A percentile compares a stretch with the other conserved stretches of the same genome.
These are phyloP conservation scores for Fraxinus ornus DNA, from an alignment of 305 asterid species.

Conservation along the genomic window DNA sequence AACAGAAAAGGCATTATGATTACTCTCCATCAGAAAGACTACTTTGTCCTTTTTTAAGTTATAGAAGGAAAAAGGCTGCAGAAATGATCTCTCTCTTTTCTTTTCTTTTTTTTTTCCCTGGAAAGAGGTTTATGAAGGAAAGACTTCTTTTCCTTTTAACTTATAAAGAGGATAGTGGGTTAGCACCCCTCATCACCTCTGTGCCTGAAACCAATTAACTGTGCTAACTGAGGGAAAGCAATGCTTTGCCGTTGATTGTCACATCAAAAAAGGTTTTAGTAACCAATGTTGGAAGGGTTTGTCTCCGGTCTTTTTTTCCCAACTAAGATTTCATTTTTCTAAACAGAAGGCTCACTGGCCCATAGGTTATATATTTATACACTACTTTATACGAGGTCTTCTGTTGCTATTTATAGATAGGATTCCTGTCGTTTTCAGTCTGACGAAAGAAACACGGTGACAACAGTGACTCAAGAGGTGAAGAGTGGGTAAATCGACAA, in stretches of 20 bases:
- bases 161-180: background rate
- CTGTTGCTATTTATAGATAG: background rate
- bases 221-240: background rate
- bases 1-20: slow-evolving; percentile 15
- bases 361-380: background rate
- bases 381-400: background rate
- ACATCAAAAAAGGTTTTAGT: background rate
- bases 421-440: background rate
- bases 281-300: background rate
- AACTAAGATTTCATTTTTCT: background rate
- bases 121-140: slow-evolving; percentile 20
- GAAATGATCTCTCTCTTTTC: background rate
- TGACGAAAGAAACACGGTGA: background rate
- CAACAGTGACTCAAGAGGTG: background rate
- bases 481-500: background rate
- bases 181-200: background rate
- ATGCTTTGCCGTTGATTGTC: background rate
- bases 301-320: background rate
- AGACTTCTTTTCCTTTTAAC: background rate
- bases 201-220: background rate
- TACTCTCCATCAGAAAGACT: slow-evolving; percentile 6
- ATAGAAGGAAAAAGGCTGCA: slow-evolving; percentile 13
- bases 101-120: slow-evolving; percentile 15
- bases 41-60: slow-evolving; percentile 7
- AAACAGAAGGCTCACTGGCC: background rate